Evolutionary conservation across 2,329 filamentous ascomycete genomes (phyloP), one percentile per base, ranked within the genome.

Genomic region (Aspergillus hortae): DNA sequence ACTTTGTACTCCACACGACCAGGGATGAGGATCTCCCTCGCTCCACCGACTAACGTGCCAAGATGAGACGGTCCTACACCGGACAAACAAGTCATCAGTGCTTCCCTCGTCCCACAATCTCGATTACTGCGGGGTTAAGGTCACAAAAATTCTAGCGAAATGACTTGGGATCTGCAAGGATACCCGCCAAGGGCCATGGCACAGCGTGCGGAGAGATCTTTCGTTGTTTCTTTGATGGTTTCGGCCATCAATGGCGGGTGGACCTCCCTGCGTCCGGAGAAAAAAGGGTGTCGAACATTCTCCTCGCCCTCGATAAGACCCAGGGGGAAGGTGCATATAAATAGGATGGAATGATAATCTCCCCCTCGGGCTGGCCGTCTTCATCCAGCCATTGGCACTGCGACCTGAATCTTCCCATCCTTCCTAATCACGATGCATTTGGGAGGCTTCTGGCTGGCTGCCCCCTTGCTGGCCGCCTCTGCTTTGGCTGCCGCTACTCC

Each of bases 381-480:
- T 23, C 23, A 6, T 38, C 15, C 14, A 38, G 14, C 15, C 15
- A 9, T n/a, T 38, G 35, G 6, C 10, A 17, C 47, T 49, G 30
- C 40, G 23, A 44, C 10, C 23, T n/a, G 15, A 43, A 21, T n/a
- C 19, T 14, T 21, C 1, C 4, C 7, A 30, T 25, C 36, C 15
- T 44, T 10, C 7, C 17, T 2, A 6, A 14, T 21, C n/a, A 38
- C 21, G 7, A 52, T 52, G 50, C 40, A 23, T 40, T 32, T 17
- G 41, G n/a, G 19, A 30, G n/a, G 35, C 14, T 21, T 10, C 10
- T 44, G 17, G 12, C 35, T 25, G 42, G 21, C 51, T 23, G 3
- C 46, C 36, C 47, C 48, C 47, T 48, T 51, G 30, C 48, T 54
- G 54, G 54, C 44, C 17, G 7, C 40, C 15, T 23, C 45, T 14